Base-by-base conservation (phyloP, 495 filamentous ascomycete genomes). In the Xylona heveae region DNA sequence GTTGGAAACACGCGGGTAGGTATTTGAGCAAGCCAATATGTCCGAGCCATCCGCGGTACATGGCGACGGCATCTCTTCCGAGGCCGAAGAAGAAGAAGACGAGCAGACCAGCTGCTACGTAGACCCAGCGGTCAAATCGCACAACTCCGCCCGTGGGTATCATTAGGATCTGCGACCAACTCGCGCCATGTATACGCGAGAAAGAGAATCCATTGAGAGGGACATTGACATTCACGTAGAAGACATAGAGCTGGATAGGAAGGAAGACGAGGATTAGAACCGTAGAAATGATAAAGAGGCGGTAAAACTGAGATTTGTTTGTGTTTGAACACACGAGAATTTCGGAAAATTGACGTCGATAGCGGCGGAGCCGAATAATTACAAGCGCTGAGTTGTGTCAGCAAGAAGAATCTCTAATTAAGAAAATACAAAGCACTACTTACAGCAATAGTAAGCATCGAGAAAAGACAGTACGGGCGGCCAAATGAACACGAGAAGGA, bases 1-100 rank as follows among this genome's bases (percentile, higher is more conserved):
- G n/a, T n/a, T n/a, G n/a, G n/a, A n/a, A n/a, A n/a, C n/a, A n/a
- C n/a, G n/a, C n/a, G n/a, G 62, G 60, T 38, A 62, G 61, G 29
- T 55, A 36, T 22, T 47, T 58, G 8, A 52, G 64, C 12, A 78
- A 38, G 0, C 70, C 65, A 13, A 67, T 4, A 7, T 36, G 44
- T 19, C 59, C 44, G 3, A 74, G 52, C 38, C 62, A 58, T 3
- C 44, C 46, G 32, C 68, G 61, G 48, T 94, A 93, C 50, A 76
- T 68, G 27, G 61, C 61, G n/a, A 64, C 50, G 3, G 78, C 78
- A 35, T 93, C 85, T 14, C 54, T 57, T 10, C 78, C 82, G 10
- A 74, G 64, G 19, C 88, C 88, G 44, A 91, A 93, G 57, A 83
- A 75, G 23, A 68, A 34, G 40, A 90, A 79, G 9, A 80, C 57